Base-by-base conservation (phyloP, 1,284 basidiomycete species). In the Ceratorhiza oryzae-sativae region DNA sequence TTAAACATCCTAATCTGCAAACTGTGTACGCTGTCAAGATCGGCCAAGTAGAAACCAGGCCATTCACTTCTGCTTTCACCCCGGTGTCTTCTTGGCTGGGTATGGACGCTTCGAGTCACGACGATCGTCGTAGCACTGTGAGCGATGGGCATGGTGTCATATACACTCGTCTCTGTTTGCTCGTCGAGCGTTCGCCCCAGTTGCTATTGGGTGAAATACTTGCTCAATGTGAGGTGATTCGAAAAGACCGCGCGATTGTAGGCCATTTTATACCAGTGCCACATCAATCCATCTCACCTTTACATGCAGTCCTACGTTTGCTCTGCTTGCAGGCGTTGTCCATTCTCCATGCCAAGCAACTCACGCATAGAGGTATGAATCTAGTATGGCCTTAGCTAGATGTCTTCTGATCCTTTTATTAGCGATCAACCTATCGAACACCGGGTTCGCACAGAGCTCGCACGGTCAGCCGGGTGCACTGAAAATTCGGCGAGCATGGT, bases 401-500 rank as follows among this genome's bases (percentile, higher is more conserved):
- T 34, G n/a, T 30, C 13, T 49, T 46, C 67, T 63, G 25, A 61
- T 30, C 45, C 10, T 18, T 13, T 27, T 32, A 3, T 1, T 53
- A 74, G 73, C 63, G n/a, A 42, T 74, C 20, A 67, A 53, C 34
- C 42, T 65, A 13, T 59, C 71, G n/a, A 60, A 62, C 49, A 25
- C 60, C 46, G 73, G 73, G 5, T 63, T 74, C 25, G 42, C 23
- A 25, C 49, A 49, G 32, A 41, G 61, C 39, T 55, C 73, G 23
- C 42, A 65, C 9, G 53, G 67, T 13, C 72, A 74, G 46, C 36
- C 45, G 36, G 71, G 73, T 1, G 48, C 61, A 15, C 32, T 74
- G 20, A 71, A 72, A 20, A 15, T 75, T 15, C 53, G 65, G 23
- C 68, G 71, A 13, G 56, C 74, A 5, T 73, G 71, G 71, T 75